These are phyloP conservation scores for Acanthamoeba quina DNA, from an alignment of 208 protist species.

Conservation along the genomic window DNA sequence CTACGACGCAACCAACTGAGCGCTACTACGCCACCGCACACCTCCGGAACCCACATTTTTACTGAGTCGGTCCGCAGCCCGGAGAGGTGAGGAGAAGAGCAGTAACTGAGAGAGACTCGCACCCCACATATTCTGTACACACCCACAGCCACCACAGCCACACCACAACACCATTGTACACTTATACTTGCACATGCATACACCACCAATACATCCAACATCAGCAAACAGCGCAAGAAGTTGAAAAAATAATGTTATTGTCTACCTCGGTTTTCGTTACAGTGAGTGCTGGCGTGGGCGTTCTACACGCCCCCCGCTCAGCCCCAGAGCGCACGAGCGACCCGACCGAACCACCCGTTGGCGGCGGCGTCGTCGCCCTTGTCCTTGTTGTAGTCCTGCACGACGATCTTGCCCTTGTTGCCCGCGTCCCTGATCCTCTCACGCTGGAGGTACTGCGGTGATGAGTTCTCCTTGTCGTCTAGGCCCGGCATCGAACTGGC, in stretches of 20 bases:
- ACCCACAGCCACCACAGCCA: no score
- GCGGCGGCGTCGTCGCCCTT: slow-evolving; percentile 21
- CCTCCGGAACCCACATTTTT: no score
- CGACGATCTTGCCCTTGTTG: slow-evolving; percentile 68
- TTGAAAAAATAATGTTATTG: no score
- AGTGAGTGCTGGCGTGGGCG: background rate
- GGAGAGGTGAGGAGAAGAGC: no score
- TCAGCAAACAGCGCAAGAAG: no score
- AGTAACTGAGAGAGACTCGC: no score
- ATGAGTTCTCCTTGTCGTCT: slow-evolving; percentile 46
- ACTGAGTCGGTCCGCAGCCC: no score
- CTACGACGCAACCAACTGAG: background rate
- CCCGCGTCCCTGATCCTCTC: slow-evolving; percentile 11
- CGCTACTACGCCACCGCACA: no score
- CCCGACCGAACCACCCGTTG: slow-evolving; percentile 47
- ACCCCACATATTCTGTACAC: no score
- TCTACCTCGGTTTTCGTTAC: background rate
- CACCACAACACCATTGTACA: no score
- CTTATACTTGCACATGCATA: no score
- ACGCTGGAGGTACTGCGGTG: slow-evolving; percentile 50
- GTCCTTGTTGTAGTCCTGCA: slow-evolving; percentile 51
- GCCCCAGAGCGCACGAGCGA: slow-evolving; percentile 40
- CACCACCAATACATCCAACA: no score
- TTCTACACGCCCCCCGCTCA: slow-evolving; percentile 11
- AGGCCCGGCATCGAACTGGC: slow-evolving; percentile 32